phyloP scores from a whole-genome alignment of 768 basidiomycete genomes.

The Lyophyllum atratum region DNA sequence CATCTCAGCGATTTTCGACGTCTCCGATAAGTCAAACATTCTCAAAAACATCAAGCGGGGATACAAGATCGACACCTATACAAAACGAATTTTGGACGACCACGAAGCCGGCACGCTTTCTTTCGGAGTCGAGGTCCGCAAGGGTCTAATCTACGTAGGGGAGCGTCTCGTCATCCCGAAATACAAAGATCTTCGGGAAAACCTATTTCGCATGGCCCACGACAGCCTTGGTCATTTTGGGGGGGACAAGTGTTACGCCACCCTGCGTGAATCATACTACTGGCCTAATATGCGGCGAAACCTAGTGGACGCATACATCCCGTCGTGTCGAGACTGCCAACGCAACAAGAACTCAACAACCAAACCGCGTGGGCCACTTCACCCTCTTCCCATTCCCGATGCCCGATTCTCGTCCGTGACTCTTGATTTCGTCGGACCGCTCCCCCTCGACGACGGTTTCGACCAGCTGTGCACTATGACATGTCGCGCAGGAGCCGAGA shows the following conservation, averaged over 20 bases:
- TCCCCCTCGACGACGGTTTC: background rate
- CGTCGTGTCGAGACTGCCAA: background rate
- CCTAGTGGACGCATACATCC: background rate
- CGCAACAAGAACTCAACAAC: background rate
- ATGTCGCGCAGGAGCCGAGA: background rate
- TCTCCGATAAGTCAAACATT: background rate
- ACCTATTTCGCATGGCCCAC: background rate
- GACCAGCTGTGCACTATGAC: background rate
- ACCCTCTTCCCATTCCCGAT: background rate
- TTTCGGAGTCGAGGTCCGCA: background rate
- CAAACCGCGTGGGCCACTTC: background rate
- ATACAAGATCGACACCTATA: background rate
- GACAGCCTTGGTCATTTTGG: background rate
- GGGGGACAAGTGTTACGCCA: background rate
- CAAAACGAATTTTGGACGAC: background rate
- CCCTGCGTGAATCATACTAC: slow-evolving; percentile 4
- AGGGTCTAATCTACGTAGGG: background rate
- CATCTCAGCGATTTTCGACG: background rate
- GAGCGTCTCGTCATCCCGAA: background rate
- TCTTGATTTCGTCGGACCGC: background rate
- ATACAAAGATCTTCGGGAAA: background rate
- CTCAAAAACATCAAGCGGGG: background rate
- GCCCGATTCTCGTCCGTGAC: background rate
- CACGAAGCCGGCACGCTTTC: background rate
- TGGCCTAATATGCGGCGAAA: background rate